Evolutionary conservation across 805 yeast genomes (phyloP), one percentile per base, ranked within the genome.

Genomic region (Monosporozyma unispora): DNA sequence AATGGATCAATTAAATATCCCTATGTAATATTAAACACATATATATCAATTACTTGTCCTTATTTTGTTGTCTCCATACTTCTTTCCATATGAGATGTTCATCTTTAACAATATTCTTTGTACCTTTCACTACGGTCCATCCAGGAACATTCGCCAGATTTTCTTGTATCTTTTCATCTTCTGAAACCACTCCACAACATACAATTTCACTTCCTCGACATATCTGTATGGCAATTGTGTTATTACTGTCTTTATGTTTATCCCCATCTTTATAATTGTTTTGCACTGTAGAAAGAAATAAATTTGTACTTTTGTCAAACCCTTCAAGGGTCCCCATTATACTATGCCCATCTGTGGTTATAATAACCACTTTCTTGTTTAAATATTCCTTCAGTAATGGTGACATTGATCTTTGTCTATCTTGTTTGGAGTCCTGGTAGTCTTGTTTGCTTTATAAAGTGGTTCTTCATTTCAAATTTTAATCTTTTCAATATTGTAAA

Each of bases 271-370:
- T 31, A 31, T 54, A 53, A 45, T 82, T 63, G 58, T 81, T 85
- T 19, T 68, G 61, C 16, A 83, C 73, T 39, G 72, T 64, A 2
- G 78, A 66, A 39, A 84, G 64, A 38, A 83, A 69, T 33, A 84
- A 58, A 58, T 84, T 84, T 22, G 85, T 77, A 43, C 78, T 71
- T 53, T 80, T 78, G 61, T 84, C 91, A 57, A 71, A 83, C 6
- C 90, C 88, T 54, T 73, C 75, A 16, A 78, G 57, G 19, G 57
- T 67, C 4, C 80, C 82, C 37, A 70, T 59, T 41, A 76, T 70
- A 47, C 74, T 69, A 45, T 78, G 67, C 10, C 83, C 85, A 54
- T 79, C 83, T 6, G 80, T 70, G 2, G 83, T 78, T 43, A 81
- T 66, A 28, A 80, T 72, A 48, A 79, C 74, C 12, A 81, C 81